Percentiles rank a stretch among this genome's conserved stretches.
Evolutionary conservation across 2,329 filamentous ascomycete species (phyloP).

Genomic region (Talaromyces sp.): DNA sequence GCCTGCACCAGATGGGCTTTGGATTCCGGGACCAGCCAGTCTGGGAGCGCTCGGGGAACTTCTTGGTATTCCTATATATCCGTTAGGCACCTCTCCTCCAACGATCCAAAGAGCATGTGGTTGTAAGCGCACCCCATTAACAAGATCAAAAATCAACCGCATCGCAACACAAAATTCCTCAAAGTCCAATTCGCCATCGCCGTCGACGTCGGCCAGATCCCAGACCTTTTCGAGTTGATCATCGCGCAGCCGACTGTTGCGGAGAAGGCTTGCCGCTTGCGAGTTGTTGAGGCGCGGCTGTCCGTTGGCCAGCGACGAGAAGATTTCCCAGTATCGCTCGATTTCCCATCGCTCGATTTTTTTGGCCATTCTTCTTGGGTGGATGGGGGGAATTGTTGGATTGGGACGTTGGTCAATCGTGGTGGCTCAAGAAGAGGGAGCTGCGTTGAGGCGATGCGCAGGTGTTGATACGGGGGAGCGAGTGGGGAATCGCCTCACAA

Average conservation of each 20-base stretch:
- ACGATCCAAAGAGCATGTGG: background rate
- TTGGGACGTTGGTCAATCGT: constrained; percentile 44
- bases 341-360: constrained; percentile 68
- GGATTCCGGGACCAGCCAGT: constrained; percentile 95
- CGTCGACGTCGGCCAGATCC: constrained; percentile 96
- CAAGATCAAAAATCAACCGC: constrained; percentile 93
- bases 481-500: background rate
- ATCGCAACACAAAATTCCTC: constrained; percentile 99
- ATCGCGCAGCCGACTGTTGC: constrained; percentile 67
- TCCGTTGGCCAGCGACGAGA: constrained; percentile 62
- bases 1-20: constrained; percentile 89
- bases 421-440: background rate
- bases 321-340: constrained; percentile 76
- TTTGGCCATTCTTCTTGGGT: constrained; percentile 27
- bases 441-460: background rate
- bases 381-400: constrained; percentile 34
- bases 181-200: constrained; percentile 95
- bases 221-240: constrained; percentile 94
- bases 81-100: background rate
- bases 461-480: background rate
- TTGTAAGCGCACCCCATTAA: constrained; percentile 72
- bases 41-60: constrained; percentile 78
- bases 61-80: constrained; percentile 70
- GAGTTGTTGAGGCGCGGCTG: constrained; percentile 61
- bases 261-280: constrained; percentile 66